Conservation (phyloP, 352 stramenopile species). For the Globisporangium paroecandrum region DNA sequence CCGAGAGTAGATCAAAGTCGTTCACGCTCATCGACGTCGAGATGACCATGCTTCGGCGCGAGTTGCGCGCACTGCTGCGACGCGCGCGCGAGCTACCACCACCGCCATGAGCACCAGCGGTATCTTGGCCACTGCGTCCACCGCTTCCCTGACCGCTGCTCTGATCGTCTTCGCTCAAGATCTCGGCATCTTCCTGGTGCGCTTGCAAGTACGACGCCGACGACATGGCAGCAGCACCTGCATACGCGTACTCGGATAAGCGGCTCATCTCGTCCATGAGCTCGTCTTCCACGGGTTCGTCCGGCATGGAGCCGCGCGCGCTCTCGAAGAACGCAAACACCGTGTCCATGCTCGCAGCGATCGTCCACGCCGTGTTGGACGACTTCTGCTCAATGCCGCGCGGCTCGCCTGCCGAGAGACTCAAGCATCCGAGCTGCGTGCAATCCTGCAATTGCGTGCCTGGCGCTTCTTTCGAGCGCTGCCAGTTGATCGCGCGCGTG, state of each 20-base stretch:
- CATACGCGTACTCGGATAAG: conserved; percentile 69
- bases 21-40: conserved; percentile 80
- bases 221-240: conserved; percentile 48
- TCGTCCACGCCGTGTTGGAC: conserved; percentile 82
- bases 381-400: conserved; percentile 61
- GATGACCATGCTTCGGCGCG: conserved; percentile 76
- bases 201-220: conserved; percentile 47
- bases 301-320: conserved; percentile 70
- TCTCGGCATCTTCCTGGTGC: conserved; percentile 74
- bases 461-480: conserved; percentile 63
- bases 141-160: conserved; percentile 3
- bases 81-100: conserved; percentile 23
- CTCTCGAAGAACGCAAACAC: conserved; percentile 86
- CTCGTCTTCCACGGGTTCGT: conserved; percentile 67
- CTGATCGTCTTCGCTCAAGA: conserved; percentile 40
- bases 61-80: conserved; percentile 37
- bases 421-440: conserved; percentile 68
- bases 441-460: conserved; percentile 71
- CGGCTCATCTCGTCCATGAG: conserved; percentile 80
- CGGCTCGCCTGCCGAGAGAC: conserved; percentile 71
- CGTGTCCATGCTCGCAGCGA: conserved; percentile 77
- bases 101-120: neutral
- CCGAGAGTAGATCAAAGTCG: conserved; percentile 83
- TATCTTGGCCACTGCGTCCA: neutral
- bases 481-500: conserved; percentile 79